phyloP scores from a whole-genome alignment of 75 land plant species.

The Cupressus sempervirens region DNA sequence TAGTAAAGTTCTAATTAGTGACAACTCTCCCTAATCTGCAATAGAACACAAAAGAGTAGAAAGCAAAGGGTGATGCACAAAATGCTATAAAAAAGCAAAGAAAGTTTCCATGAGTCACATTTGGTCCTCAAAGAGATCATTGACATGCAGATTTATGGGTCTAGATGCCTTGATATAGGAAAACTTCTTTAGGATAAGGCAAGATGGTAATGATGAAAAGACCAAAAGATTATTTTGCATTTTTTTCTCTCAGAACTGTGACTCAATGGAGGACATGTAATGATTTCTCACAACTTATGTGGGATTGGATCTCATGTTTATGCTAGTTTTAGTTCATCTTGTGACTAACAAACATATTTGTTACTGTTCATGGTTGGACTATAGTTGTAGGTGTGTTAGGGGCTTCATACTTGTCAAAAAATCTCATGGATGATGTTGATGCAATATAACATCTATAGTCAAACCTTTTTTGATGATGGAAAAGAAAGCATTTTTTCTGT shows the following conservation, averaged over 20 bases:
- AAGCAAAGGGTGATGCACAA: background rate
- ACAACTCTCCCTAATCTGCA: background rate
- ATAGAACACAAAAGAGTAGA: background rate
- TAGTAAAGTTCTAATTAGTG: background rate
- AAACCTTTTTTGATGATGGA: too few relatives aligned
- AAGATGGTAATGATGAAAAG: background rate
- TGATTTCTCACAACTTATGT: too few relatives aligned
- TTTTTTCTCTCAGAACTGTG: background rate
- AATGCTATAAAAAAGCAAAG: background rate
- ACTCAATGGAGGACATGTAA: too few relatives aligned
- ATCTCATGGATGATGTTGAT: too few relatives aligned
- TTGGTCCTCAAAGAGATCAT: background rate
- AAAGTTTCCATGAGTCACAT: background rate
- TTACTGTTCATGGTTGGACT: too few relatives aligned
- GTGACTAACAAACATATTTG: too few relatives aligned
- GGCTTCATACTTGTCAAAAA: too few relatives aligned
- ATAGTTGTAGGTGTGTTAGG: too few relatives aligned
- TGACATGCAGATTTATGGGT: background rate
- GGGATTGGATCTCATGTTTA: too few relatives aligned
- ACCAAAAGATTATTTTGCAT: background rate
- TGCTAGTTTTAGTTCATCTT: too few relatives aligned
- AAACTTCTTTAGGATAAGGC: background rate
- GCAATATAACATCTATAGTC: too few relatives aligned
- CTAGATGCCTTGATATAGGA: background rate
- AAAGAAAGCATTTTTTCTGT: too few relatives aligned